Evolutionary conservation across 2,329 filamentous ascomycete genomes (phyloP).

Genomic region (Pezicula carpinea): DNA sequence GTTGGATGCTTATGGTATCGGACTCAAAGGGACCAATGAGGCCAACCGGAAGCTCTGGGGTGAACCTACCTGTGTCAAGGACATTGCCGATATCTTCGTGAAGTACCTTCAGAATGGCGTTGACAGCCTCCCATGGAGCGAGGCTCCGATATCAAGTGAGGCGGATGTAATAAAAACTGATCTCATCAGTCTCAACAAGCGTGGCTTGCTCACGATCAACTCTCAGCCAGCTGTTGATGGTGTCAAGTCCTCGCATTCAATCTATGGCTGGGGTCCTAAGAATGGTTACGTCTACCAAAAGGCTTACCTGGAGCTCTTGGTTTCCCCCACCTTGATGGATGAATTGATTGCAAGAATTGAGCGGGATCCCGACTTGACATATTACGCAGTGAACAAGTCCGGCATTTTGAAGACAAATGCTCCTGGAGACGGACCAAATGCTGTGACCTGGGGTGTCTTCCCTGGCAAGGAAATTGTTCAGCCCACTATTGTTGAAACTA

Average conservation of each 20-base stretch:
- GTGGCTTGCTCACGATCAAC: conserved; percentile 91
- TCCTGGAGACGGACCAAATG: conserved; percentile 82
- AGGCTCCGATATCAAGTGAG: conserved; percentile 78
- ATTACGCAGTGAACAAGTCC: conserved; percentile 84
- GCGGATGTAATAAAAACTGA: conserved; percentile 72
- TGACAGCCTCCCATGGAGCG: conserved; percentile 87
- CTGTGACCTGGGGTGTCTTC: conserved; percentile 99
- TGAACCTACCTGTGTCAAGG: conserved; percentile 71
- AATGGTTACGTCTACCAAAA: conserved; percentile 99
- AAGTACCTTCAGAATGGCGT: conserved; percentile 78
- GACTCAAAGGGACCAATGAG: conserved; percentile 90
- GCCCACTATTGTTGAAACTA: conserved; percentile 96
- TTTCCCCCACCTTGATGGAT: conserved; percentile 73
- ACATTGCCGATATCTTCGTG: conserved; percentile 80
- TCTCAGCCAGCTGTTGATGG: conserved; percentile 94
- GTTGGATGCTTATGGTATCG: conserved; percentile 89
- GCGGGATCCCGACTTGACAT: conserved; percentile 76
- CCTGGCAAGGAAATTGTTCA: conserved; percentile 99
- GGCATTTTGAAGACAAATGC: conserved; percentile 83
- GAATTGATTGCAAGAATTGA: conserved; percentile 77
- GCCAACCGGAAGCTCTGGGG: conserved; percentile 96
- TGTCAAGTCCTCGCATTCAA: conserved; percentile 77
- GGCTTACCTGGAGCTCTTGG: conserved; percentile 87
- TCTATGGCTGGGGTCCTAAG: conserved; percentile 90
- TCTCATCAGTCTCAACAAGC: conserved; percentile 76